Conservation (phyloP, 768 basidiomycete genomes). For the Sarcomyxa edulis region DNA sequence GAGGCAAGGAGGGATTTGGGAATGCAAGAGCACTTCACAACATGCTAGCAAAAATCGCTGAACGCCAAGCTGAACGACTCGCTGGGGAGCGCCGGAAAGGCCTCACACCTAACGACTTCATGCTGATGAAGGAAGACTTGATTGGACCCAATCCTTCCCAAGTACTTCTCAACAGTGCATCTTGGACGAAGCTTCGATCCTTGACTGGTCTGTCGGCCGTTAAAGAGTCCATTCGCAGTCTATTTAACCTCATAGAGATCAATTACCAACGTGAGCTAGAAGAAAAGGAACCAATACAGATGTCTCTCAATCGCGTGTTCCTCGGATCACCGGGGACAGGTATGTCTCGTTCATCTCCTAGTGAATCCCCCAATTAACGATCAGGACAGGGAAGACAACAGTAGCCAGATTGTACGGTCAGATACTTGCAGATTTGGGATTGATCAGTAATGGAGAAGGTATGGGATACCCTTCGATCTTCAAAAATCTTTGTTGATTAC, state of each 20-base stretch:
- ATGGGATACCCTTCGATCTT: conserved; percentile 4
- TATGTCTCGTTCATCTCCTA: too few relatives aligned
- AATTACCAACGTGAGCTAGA: conserved; percentile 59
- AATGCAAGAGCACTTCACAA: conserved; percentile 61
- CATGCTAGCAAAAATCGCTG: conserved; percentile 37
- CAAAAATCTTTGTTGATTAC: neutral
- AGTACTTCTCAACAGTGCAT: conserved; percentile 35
- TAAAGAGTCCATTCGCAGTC: conserved; percentile 45
- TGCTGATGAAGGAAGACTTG: conserved; percentile 47
- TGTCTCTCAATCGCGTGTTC: conserved; percentile 62
- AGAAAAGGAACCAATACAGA: conserved; percentile 45
- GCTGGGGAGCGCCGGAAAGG: conserved; percentile 35
- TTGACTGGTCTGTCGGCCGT: conserved; percentile 54
- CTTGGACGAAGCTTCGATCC: conserved; percentile 47
- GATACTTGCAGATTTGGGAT: conserved; percentile 51
- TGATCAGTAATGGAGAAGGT: conserved; percentile 77
- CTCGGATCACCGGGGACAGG: conserved; percentile 64
- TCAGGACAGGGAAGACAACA: conserved; percentile 71
- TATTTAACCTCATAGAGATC: conserved; percentile 39
- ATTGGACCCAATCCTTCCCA: conserved; percentile 61
- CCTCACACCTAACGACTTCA: conserved; percentile 38
- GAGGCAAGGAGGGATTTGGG: conserved; percentile 57
- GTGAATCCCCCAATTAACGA: too few relatives aligned
- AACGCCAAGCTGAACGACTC: conserved; percentile 51
- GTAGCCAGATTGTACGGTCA: conserved; percentile 65